Evolutionary conservation across 2,329 filamentous ascomycete genomes (phyloP).

Genomic region (Diaporthe sp.): DNA sequence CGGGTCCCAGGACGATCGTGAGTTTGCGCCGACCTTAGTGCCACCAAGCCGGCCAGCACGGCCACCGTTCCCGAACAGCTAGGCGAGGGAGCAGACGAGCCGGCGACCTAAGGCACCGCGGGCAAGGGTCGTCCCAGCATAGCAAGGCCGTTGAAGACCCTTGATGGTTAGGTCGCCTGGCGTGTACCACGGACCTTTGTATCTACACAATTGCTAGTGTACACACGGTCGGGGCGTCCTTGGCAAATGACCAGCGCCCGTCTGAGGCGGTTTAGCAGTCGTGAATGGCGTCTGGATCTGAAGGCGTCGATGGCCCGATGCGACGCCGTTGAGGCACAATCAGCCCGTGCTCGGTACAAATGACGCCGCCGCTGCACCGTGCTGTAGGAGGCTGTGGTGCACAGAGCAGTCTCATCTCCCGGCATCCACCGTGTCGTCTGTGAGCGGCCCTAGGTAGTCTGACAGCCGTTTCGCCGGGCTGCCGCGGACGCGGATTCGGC

Average conservation of each 20-base stretch:
- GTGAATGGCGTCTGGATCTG: conserved; percentile 16
- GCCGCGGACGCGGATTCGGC: conserved; percentile 13
- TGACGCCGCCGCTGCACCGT: background rate
- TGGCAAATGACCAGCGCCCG: background rate
- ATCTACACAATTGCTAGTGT: background rate
- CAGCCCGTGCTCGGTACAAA: background rate
- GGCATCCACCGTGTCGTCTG: background rate
- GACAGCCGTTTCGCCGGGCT: background rate
- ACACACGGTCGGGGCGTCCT: background rate
- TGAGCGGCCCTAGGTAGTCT: background rate
- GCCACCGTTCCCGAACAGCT: conserved; percentile 24
- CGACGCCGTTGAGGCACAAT: conserved; percentile 15
- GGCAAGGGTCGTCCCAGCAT: conserved; percentile 23
- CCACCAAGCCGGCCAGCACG: conserved; percentile 17
- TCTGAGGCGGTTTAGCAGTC: conserved; percentile 12
- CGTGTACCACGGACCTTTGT: background rate
- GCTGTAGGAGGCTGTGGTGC: background rate
- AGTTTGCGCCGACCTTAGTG: conserved; percentile 23
- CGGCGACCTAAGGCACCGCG: background rate
- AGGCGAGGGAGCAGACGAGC: conserved; percentile 2
- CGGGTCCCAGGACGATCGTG: background rate
- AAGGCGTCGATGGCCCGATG: background rate
- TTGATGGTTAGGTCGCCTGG: background rate
- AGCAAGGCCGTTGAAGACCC: background rate
- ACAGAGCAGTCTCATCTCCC: background rate